Evolutionary conservation across 2,329 filamentous ascomycete species (phyloP).

Genomic region (Chalaropsis ovoidea): DNA sequence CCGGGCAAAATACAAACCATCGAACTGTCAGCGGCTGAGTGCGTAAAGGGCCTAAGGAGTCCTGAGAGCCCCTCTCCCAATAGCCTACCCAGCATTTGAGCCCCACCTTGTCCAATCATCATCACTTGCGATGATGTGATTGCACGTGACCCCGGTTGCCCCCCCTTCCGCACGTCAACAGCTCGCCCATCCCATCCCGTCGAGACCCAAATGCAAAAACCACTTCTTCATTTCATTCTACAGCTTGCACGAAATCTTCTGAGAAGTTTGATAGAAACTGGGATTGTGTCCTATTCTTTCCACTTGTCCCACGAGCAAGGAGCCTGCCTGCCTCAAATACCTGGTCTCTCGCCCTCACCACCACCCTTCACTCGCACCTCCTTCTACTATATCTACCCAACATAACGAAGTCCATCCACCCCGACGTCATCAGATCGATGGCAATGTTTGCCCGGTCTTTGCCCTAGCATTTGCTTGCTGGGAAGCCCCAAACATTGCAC

Average conservation of each 20-base stretch:
- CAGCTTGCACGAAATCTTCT: neutral
- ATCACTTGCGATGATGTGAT: constrained; percentile 23
- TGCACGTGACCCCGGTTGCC: constrained; percentile 24
- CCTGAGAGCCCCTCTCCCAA: no score
- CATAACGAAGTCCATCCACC: neutral
- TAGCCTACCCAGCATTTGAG: constrained; percentile 7
- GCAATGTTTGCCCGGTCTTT: neutral
- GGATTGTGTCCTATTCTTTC: constrained; percentile 25
- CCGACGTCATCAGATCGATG: neutral
- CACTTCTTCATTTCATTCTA: neutral
- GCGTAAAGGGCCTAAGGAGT: neutral
- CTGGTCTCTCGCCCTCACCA: constrained; percentile 16
- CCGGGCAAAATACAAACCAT: neutral
- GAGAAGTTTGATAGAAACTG: constrained; percentile 10
- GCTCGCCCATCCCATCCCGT: no score
- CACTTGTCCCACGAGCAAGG: constrained; percentile 18
- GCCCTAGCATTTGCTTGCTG: neutral
- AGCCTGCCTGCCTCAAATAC: constrained; percentile 6
- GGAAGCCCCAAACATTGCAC: neutral
- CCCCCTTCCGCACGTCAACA: constrained; percentile 9
- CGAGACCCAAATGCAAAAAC: neutral
- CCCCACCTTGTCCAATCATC: constrained; percentile 23
- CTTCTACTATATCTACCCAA: constrained; percentile 5
- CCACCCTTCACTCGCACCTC: neutral
- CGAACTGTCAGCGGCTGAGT: neutral